Evolutionary conservation across 129 eudicot species (phyloP), one percentile per base, ranked within the genome.

Genomic region (Flaveria trinervia): DNA sequence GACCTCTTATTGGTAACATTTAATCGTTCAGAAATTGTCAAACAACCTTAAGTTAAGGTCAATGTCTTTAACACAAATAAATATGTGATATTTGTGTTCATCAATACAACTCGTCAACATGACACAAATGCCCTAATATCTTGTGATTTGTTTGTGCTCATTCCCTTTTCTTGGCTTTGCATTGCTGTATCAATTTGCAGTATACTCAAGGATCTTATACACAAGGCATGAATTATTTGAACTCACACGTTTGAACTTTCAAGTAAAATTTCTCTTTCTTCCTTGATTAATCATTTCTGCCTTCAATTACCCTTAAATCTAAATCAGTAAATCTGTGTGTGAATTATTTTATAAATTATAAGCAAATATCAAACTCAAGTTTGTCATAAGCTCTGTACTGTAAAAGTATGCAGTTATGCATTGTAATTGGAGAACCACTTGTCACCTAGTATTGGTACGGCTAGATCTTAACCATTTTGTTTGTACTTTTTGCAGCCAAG

Each of bases 121-220:
- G 15, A 59, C 65, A 59, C 5, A 28, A 61, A 5, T 60, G 18
- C 39, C 67, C n/a, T 26, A 12, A 0, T 26, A 61, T 61, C 1
- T 61, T 61, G 5, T 61, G n/a, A 12, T 17, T 22, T 51, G 15
- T 49, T 70, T 25, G 39, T 62, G 51, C 1, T 20, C 41, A 26
- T 49, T 48, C 16, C 10, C 41, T 77, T 78, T 45, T 59, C 36
- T 57, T 78, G 61, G 50, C 36, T 33, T 61, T 25, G 30, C 10
- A 9, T 71, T 15, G 20, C 16, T 73, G 36, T 44, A 41, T 67
- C 5, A 69, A 54, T 77, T 86, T 75, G 76, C 91, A 93, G 98
- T 89, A 81, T 82, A 76, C 86, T 85, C 93, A 88, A 81, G 96
- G 91, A 52, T 83, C 98, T 70, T 93, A 81, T 82, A 44, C 90